Evolutionary conservation across 1,139 yeast species (phyloP), one percentile per base, ranked within the genome.

Genomic region (Diutina rugosa): DNA sequence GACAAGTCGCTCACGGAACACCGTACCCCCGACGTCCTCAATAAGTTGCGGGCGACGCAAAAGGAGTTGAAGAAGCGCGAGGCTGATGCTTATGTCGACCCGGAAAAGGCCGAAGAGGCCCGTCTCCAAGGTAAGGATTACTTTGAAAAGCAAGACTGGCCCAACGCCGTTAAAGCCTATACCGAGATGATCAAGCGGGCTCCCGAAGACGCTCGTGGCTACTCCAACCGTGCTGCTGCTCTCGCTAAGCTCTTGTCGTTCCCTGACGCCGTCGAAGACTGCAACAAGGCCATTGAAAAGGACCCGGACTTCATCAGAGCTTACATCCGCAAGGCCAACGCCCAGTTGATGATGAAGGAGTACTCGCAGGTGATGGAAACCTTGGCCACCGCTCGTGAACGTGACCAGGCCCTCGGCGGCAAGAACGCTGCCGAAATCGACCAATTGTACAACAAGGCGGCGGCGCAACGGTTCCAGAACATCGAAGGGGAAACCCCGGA

Each of bases 191-290:
- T 91, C 65, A 89, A 90, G 75, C 87, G 99, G 69, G 91, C 95
- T 3, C 99, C 99, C 58, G 84, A 85, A 58, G 99, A 95, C 71
- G 95, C 96, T 45, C 84, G 97, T 72, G 99, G 98, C 57, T 95
- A 91, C 72, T 90, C 96, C 53, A 95, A 95, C 76, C 87, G 99
- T 73, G 99, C 99, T 57, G 99, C 99, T 49, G 97, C 96, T 1
- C 82, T 87, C 68, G 84, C 96, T 56, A 95, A 95, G 72, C 81
- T 95, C 63, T 84, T 93, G 87, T 89, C 97, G 21, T 93, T 91
- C 87, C 97, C 97, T 46, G 99, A 91, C 65, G 98, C 96, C 14
- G 85, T 95, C 60, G 80, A 80, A 65, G 99, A 95, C 72, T 90
- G 98, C 76, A 89, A 93, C 68, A 70, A 73, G 60, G 99, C 99